Conservation (phyloP, 1,284 basidiomycete genomes). For the Lentinula novae-zelandiae region DNA sequence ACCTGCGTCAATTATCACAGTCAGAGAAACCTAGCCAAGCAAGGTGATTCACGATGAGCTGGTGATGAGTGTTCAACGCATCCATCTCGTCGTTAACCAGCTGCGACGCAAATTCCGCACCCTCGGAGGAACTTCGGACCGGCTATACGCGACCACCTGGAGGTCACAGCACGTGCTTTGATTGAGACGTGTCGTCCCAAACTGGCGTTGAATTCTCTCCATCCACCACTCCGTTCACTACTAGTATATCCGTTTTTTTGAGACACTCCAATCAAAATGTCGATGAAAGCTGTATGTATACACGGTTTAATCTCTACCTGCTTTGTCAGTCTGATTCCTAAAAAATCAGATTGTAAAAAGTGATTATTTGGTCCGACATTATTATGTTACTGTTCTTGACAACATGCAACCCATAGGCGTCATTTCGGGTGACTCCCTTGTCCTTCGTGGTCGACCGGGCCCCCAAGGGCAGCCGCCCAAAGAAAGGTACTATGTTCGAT, state of each 20-base stretch:
- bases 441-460: slow-evolving; percentile 73
- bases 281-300: slow-evolving; percentile 64
- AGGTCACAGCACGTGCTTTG: background rate
- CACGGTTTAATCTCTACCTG: background rate
- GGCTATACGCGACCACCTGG: background rate
- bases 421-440: slow-evolving; percentile 84
- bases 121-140: no score
- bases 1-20: no score
- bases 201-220: background rate
- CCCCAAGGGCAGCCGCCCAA: slow-evolving; percentile 83
- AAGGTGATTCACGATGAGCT: no score
- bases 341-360: slow-evolving; percentile 64
- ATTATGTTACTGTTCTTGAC: slow-evolving; percentile 5
- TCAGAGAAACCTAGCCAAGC: no score
- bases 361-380: slow-evolving; percentile 23
- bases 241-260: background rate
- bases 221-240: background rate
- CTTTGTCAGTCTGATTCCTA: background rate
- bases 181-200: background rate
- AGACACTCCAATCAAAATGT: slow-evolving; percentile 36
- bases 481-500: slow-evolving; percentile 54
- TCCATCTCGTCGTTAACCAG: no score
- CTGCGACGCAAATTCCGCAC: no score
- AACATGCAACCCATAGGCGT: slow-evolving; percentile 53
- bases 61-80: no score